phyloP scores from a whole-genome alignment of 139 green algal genomes.

The Tetradesmus obliquus region DNA sequence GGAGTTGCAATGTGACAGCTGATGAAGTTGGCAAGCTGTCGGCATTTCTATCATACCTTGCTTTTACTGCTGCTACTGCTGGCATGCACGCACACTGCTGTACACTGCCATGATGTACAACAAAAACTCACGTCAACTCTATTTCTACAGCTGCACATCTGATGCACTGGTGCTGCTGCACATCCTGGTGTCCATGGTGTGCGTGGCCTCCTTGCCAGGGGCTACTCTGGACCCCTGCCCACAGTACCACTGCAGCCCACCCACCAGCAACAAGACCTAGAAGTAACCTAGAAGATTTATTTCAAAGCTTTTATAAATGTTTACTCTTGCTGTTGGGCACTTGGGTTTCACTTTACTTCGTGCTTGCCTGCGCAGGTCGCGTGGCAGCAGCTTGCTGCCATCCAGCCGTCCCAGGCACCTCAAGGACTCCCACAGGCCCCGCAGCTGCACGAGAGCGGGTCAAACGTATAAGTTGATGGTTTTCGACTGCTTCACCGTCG shows the following conservation, averaged over 20 bases:
- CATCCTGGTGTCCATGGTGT: no score
- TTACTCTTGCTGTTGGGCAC: not conserved
- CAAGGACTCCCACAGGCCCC: conserved; percentile 32
- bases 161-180: no score
- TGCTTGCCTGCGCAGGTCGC: conserved; percentile 51
- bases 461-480: not conserved
- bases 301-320: not conserved
- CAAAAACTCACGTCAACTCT: no score
- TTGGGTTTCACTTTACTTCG: not conserved
- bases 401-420: conserved; percentile 14
- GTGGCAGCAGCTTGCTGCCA: conserved; percentile 38
- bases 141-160: no score
- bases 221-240: not conserved
- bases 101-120: no score
- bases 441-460: not conserved
- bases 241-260: not conserved
- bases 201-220: no score
- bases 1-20: no score
- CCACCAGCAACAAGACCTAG: not conserved
- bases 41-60: no score
- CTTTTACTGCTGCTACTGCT: not conserved
- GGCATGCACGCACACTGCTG: no score
- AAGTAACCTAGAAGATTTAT: not conserved
- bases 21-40: no score
- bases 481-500: no score